Percentiles rank a stretch among this genome's conserved stretches.
These are phyloP conservation scores for Fusarium anguioides DNA, from an alignment of 2,329 filamentous ascomycete species.

Conservation along the genomic window DNA sequence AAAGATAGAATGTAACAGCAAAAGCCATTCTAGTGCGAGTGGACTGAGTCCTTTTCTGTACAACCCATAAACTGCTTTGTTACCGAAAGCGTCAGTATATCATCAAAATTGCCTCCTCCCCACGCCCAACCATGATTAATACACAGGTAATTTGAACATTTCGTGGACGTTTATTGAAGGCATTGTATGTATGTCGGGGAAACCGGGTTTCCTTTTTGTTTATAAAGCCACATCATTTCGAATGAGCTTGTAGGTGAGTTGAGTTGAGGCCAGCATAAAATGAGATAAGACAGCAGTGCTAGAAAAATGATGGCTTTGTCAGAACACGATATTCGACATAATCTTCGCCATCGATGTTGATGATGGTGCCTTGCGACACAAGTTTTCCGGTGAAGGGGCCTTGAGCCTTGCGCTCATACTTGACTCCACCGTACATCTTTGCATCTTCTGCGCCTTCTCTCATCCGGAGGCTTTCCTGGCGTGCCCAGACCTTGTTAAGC, in stretches of 20 bases:
- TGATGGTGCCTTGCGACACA: constrained; percentile 70
- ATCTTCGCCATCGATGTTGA: constrained; percentile 74
- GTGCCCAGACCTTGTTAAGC: constrained; percentile 66
- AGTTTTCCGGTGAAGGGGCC: constrained; percentile 72
- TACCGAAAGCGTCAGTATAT: constrained; percentile 17
- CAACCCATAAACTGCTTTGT: constrained; percentile 10
- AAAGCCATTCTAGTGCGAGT: constrained; percentile 35
- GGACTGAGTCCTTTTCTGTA: constrained; percentile 16
- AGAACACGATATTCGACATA: constrained; percentile 75
- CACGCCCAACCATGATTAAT: constrained; percentile 15
- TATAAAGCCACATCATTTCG: neutral
- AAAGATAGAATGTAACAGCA: neutral
- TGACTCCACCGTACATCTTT: constrained; percentile 69
- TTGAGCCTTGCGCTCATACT: constrained; percentile 70
- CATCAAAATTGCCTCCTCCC: constrained; percentile 14
- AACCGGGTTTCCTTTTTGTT: neutral
- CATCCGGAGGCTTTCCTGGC: constrained; percentile 62
- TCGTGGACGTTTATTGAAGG: neutral
- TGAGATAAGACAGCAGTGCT: neutral
- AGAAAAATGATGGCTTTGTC: constrained; percentile 72
- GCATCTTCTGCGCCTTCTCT: constrained; percentile 60
- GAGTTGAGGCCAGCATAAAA: neutral
- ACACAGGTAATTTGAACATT: constrained; percentile 16
- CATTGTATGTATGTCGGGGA: neutral
- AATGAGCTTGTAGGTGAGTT: neutral